phyloP scores from a whole-genome alignment of 495 filamentous ascomycete genomes.

The Trichoderma orchidacearum region DNA sequence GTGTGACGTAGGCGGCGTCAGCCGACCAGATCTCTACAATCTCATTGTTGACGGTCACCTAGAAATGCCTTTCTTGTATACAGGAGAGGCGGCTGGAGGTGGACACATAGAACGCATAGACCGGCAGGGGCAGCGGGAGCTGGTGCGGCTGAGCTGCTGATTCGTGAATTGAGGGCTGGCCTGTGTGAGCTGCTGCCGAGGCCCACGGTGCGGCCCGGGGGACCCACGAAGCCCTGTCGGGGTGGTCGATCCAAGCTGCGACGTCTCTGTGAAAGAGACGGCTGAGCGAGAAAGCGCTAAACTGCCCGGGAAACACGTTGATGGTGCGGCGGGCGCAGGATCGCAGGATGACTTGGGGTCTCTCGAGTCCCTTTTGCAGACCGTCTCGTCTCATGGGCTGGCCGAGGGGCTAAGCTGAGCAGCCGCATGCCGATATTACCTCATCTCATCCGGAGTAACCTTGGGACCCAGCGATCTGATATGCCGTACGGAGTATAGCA shows the following conservation, averaged over 20 bases:
- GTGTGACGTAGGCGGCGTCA: constrained; percentile 1
- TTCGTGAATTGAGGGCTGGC: background rate
- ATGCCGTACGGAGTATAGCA: no score
- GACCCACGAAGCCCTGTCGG: background rate
- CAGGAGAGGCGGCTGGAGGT: no score
- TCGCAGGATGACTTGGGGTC: background rate
- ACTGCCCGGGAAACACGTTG: background rate
- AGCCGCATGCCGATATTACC: background rate
- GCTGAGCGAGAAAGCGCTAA: background rate
- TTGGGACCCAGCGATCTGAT: no score
- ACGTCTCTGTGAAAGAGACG: background rate
- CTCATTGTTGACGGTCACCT: no score
- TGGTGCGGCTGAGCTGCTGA: background rate
- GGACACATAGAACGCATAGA: background rate
- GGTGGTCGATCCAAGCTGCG: background rate
- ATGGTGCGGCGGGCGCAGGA: background rate
- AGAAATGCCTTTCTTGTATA: no score
- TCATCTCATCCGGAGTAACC: background rate
- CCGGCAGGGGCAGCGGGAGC: background rate
- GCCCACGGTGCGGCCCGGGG: background rate
- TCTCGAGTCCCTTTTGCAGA: background rate
- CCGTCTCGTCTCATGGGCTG: background rate
- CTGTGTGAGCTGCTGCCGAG: background rate
- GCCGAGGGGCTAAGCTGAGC: background rate
- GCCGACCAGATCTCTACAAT: background rate